These are phyloP conservation scores for Neurospora sp. DNA, from an alignment of 2,329 filamentous ascomycete genomes.

Conservation along the genomic window DNA sequence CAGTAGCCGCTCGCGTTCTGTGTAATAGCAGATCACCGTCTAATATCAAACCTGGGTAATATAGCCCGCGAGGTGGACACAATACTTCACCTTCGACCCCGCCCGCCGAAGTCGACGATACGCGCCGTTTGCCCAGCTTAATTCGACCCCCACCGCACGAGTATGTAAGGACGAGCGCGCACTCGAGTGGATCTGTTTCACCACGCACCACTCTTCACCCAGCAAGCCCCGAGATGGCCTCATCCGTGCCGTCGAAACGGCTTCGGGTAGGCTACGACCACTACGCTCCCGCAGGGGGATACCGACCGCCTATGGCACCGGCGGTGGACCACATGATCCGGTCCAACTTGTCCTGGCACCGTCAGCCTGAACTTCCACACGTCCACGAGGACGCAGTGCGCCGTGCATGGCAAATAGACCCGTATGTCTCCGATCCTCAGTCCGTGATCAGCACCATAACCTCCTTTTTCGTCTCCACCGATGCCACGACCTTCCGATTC, in stretches of 20 bases:
- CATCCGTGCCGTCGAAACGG: constrained; percentile 35
- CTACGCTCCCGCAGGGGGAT: constrained; percentile 27
- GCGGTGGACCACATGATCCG: constrained; percentile 27
- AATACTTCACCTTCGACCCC: constrained; percentile 46
- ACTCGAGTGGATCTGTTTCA: constrained; percentile 39
- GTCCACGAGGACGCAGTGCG: constrained; percentile 40
- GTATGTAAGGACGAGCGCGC: constrained; percentile 29
- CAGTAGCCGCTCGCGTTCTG: neutral
- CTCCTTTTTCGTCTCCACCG: constrained; percentile 33
- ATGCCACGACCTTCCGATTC: constrained; percentile 32
- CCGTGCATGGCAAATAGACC: constrained; percentile 41
- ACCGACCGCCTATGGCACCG: constrained; percentile 23
- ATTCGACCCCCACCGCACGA: constrained; percentile 24
- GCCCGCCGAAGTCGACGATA: constrained; percentile 39
- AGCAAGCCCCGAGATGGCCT: constrained; percentile 21
- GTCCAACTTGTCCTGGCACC: constrained; percentile 25
- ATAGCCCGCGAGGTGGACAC: constrained; percentile 47
- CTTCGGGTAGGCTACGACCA: constrained; percentile 37
- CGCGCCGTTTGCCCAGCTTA: constrained; percentile 26
- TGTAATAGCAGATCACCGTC: neutral
- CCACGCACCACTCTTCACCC: constrained; percentile 30
- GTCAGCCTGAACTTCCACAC: constrained; percentile 32
- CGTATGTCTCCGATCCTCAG: constrained; percentile 34
- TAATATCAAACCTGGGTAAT: constrained; percentile 5
- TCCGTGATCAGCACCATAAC: constrained; percentile 29